Percentiles rank a stretch among this genome's conserved stretches.
These are phyloP conservation scores for Geranium incanum DNA, from an alignment of 441 rosid genomes.

Conservation along the genomic window DNA sequence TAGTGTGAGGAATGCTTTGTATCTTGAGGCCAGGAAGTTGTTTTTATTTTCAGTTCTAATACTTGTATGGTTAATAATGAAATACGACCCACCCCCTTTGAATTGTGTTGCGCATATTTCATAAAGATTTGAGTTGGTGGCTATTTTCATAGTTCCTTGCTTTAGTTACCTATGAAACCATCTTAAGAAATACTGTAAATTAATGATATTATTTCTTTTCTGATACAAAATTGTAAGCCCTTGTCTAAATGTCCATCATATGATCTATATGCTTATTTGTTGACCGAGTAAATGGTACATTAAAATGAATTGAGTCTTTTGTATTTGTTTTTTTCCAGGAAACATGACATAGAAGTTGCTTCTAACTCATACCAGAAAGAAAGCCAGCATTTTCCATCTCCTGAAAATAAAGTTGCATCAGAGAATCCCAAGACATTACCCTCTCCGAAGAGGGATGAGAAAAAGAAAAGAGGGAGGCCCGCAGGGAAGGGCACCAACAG, in stretches of 20 bases:
- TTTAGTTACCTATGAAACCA: not conserved
- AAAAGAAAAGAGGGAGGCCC: slow-evolving; percentile 50
- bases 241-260: not conserved
- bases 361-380: slow-evolving; percentile 16
- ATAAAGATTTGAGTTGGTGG: not conserved
- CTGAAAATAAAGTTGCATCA: slow-evolving; percentile 13
- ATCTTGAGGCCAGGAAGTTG: too few relatives aligned
- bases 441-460: slow-evolving; percentile 26
- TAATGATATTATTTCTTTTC: not conserved
- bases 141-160: not conserved
- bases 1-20: too few relatives aligned
- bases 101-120: not conserved
- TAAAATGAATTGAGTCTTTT: not conserved
- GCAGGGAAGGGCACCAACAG: slow-evolving; percentile 35
- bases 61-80: too few relatives aligned
- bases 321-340: slow-evolving; percentile 31
- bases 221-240: not conserved
- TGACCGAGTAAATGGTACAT: not conserved
- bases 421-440: slow-evolving; percentile 20
- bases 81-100: not conserved
- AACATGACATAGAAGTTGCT: slow-evolving; percentile 30
- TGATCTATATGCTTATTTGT: not conserved
- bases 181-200: not conserved
- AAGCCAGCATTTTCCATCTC: slow-evolving; percentile 19
- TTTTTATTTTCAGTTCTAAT: too few relatives aligned